Evolutionary conservation across 768 basidiomycete species (phyloP).

Genomic region (Rhizopogon rudus): DNA sequence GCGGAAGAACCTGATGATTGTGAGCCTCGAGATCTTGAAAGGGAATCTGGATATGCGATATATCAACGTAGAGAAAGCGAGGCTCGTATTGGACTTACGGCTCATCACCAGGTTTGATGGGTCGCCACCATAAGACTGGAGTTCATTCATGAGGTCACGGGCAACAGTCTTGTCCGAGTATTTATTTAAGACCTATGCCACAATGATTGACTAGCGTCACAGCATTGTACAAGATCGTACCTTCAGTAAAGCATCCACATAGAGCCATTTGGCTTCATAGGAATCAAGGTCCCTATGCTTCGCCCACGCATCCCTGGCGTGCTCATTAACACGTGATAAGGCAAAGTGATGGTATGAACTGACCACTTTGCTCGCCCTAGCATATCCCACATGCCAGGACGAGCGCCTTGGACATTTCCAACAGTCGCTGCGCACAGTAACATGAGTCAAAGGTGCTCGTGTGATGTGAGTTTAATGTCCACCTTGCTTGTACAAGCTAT

Average conservation of each 20-base stretch:
- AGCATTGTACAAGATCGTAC: slow-evolving; percentile 30
- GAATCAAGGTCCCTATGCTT: slow-evolving; percentile 81
- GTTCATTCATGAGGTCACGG: slow-evolving; percentile 66
- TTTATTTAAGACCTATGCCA: slow-evolving; percentile 61
- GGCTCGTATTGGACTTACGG: slow-evolving; percentile 38
- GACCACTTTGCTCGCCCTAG: slow-evolving; percentile 92
- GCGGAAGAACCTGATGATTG: slow-evolving; percentile 61
- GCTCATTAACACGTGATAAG: slow-evolving; percentile 17
- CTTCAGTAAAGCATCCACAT: slow-evolving; percentile 85
- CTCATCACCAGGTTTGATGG: slow-evolving; percentile 60
- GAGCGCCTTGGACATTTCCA: slow-evolving; percentile 74
- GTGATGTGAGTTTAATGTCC: neutral
- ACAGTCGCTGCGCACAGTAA: slow-evolving; percentile 62
- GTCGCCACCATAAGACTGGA: slow-evolving; percentile 73
- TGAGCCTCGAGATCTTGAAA: slow-evolving; percentile 48
- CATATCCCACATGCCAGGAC: slow-evolving; percentile 90
- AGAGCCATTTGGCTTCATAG: slow-evolving; percentile 82
- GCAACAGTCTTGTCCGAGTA: slow-evolving; percentile 83
- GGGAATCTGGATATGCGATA: slow-evolving; percentile 21
- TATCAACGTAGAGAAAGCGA: neutral
- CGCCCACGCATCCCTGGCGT: slow-evolving; percentile 86
- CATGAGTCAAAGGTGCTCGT: slow-evolving; percentile 1
- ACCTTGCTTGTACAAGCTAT: slow-evolving; percentile 93
- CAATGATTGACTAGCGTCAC: neutral
- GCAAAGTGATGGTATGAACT: slow-evolving; percentile 10